These are phyloP conservation scores for Trichoderma citrinoviride DNA, from an alignment of 2,329 filamentous ascomycete species.

Conservation along the genomic window DNA sequence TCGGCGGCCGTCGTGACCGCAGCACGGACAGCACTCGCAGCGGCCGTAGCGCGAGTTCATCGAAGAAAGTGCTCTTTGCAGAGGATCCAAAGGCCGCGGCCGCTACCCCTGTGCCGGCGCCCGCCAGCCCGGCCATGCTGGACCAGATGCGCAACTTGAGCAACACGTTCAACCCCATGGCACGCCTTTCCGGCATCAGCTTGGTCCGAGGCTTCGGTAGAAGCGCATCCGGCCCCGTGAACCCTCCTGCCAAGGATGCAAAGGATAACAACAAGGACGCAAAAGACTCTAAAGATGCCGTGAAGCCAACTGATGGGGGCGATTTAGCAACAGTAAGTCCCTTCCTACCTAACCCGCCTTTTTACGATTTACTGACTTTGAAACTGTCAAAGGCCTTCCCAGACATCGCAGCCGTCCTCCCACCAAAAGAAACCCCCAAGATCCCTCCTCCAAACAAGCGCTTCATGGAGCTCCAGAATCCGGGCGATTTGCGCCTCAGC, in stretches of 20 bases:
- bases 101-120: constrained; percentile 21
- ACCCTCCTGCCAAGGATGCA: constrained; percentile 32
- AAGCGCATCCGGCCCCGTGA: constrained; percentile 39
- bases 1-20: constrained; percentile 71
- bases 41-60: constrained; percentile 57
- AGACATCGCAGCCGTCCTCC: constrained; percentile 54
- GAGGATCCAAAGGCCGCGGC: constrained; percentile 36
- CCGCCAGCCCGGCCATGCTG: constrained; percentile 57
- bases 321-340: constrained; percentile 56
- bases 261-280: neutral
- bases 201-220: constrained; percentile 75
- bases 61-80: constrained; percentile 55
- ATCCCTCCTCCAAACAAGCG: constrained; percentile 66
- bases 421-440: constrained; percentile 54
- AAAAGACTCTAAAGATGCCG: constrained; percentile 34
- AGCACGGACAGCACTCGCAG: constrained; percentile 73
- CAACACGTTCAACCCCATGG: constrained; percentile 79
- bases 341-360: neutral
- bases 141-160: constrained; percentile 81
- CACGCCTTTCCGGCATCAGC: constrained; percentile 69
- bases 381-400: constrained; percentile 49
- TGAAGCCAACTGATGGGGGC: constrained; percentile 48
- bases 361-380: constrained; percentile 15
- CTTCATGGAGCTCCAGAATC: constrained; percentile 70
- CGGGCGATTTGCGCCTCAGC: constrained; percentile 67